Percentiles rank a stretch among this genome's conserved stretches.
phyloP scores from a whole-genome alignment of 164 flowering plant species.

The Santalum album region DNA sequence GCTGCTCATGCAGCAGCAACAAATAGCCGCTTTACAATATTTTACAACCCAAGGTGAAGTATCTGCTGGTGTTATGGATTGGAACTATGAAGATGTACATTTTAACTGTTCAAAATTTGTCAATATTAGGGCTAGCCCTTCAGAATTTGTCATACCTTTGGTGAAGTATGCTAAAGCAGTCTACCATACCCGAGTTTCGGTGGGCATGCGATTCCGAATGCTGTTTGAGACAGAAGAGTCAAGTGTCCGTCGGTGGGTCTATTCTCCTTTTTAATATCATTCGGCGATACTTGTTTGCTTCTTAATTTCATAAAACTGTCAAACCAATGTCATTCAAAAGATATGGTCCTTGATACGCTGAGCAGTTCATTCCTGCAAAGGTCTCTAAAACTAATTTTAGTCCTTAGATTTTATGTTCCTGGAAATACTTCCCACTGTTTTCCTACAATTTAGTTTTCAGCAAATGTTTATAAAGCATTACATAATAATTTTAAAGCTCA shows the following conservation, averaged over 20 bases:
- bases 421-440: too few species aligned
- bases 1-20: slow-evolving; percentile 98
- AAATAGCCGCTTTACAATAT: slow-evolving; percentile 83
- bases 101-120: neutral
- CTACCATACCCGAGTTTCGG: slow-evolving; percentile 86
- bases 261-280: too few species aligned
- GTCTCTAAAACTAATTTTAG: too few species aligned
- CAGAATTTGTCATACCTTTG: slow-evolving; percentile 82
- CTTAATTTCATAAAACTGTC: neutral
- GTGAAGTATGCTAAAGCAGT: slow-evolving; percentile 77
- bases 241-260: slow-evolving; percentile 72
- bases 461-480: too few species aligned
- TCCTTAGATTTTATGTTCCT: too few species aligned
- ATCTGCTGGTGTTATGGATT: neutral
- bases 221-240: slow-evolving; percentile 92
- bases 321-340: too few species aligned
- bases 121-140: slow-evolving; percentile 69
- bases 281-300: too few species aligned
- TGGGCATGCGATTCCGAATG: slow-evolving; percentile 96
- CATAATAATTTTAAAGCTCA: too few species aligned
- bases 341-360: too few species aligned
- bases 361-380: too few species aligned
- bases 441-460: too few species aligned
- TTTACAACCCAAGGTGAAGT: slow-evolving; percentile 78
- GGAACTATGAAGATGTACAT: too few species aligned